Conservation (phyloP, 1,284 basidiomycete species). For the Coniophora puteana region DNA sequence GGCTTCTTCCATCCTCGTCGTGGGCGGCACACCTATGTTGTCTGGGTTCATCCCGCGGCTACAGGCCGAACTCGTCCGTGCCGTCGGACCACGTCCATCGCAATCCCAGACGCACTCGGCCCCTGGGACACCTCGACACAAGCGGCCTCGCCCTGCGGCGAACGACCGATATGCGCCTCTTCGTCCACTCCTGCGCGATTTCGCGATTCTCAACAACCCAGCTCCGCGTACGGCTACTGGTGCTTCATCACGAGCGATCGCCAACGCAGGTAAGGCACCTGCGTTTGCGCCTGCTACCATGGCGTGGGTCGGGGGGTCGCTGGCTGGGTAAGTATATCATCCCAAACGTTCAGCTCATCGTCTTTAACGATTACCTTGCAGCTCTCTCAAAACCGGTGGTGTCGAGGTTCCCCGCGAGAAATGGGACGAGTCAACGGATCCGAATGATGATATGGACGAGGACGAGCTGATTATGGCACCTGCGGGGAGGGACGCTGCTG, state of each 20-base stretch:
- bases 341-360: neutral
- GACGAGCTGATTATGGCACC: conserved; percentile 38
- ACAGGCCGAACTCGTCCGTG: conserved; percentile 67
- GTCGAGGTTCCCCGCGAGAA: conserved; percentile 78
- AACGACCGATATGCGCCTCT: conserved; percentile 74
- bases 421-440: conserved; percentile 71
- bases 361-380: conserved; percentile 19
- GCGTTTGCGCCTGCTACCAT: conserved; percentile 78
- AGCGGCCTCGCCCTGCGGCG: conserved; percentile 39
- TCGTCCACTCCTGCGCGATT: conserved; percentile 61
- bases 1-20: conserved; percentile 77
- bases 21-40: conserved; percentile 88
- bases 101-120: no score
- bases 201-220: conserved; percentile 86
- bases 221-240: conserved; percentile 40
- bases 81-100: conserved; percentile 45
- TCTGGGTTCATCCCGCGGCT: conserved; percentile 90
- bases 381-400: conserved; percentile 80
- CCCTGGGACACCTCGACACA: conserved; percentile 28
- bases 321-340: conserved; percentile 72
- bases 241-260: conserved; percentile 40
- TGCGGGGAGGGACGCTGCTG: conserved; percentile 31
- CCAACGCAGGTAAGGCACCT: conserved; percentile 77
- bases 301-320: conserved; percentile 90
- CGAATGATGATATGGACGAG: conserved; percentile 38